phyloP scores from a whole-genome alignment of 805 yeast species.

The Suhomyces faveliae region DNA sequence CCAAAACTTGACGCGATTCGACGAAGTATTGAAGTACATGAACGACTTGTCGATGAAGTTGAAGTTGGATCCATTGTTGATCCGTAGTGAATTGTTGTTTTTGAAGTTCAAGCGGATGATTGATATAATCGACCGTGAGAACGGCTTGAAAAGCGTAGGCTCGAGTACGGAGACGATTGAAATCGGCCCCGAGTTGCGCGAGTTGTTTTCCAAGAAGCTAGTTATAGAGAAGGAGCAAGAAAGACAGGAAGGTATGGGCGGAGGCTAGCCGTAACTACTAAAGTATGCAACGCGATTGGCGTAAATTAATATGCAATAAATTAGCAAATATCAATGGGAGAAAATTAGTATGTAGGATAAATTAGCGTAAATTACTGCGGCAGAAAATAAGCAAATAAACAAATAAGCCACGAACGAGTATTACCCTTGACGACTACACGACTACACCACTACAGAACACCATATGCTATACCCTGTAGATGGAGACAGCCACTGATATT shows the following conservation, averaged over 20 bases:
- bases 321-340: too few relatives aligned
- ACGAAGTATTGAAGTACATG: conserved; percentile 88
- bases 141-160: conserved; percentile 14
- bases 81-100: conserved; percentile 83
- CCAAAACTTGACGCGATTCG: conserved; percentile 73
- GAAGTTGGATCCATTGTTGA: conserved; percentile 71
- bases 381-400: too few relatives aligned
- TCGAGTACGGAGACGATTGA: conserved; percentile 19
- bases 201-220: conserved; percentile 56
- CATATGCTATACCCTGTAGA: too few relatives aligned
- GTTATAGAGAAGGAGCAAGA: conserved; percentile 62
- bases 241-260: conserved; percentile 45
- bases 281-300: too few relatives aligned
- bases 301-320: neutral
- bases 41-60: conserved; percentile 81
- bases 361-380: too few relatives aligned
- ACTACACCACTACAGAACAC: too few relatives aligned
- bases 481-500: too few relatives aligned
- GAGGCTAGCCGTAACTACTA: conserved; percentile 28
- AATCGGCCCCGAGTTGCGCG: conserved; percentile 55
- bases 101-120: conserved; percentile 77
- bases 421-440: too few relatives aligned
- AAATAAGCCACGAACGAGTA: too few relatives aligned
- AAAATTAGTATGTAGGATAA: too few relatives aligned
- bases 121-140: conserved; percentile 67